Evolutionary conservation across 768 basidiomycete genomes (phyloP), one percentile per base, ranked within the genome.

Genomic region (Punctularia strigosozonata): DNA sequence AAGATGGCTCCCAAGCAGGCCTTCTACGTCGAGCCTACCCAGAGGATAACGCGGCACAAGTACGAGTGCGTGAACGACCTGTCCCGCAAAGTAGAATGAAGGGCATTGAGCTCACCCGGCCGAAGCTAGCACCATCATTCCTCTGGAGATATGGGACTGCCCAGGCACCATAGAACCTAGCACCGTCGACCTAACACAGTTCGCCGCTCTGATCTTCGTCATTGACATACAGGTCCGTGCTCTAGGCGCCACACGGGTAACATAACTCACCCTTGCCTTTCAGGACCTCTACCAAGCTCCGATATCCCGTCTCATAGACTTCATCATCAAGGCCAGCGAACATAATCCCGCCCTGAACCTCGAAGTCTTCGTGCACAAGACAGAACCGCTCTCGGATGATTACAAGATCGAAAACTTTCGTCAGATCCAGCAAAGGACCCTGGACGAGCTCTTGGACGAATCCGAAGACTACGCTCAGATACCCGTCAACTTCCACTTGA

Each of bases 301-400:
- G 8, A 81, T 95, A 43, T 69, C 76, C 31, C 81, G 79, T 46
- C 75, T 92, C 37, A 79, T 87, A 40, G 77, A 87, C 43, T 78
- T 89, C 50, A 80, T 91, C 45, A 67, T 80, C 23, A 74, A 80
- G 5, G 81, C 85, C 3, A 83, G 77, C 52, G 68, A 75, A 31
- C 71, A 77, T 28, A 87, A 86, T 52, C 85, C 80, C 4, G 65
- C 69, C 30, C 74, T 92, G 42, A 75, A 77, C 46, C 69, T 97
- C 20, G 88, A 94, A 53, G 80, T 97, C 23, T 95, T 97, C 49
- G 85, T 92, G 5, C 94, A 97, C 62, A 97, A 98, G 59, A 82
- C 87, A 5, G 94, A 98, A 59, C 84, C 80, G 35, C 63, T 94
- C 31, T 77, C 81, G 41, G 89, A 94, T 47, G 90, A 92, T 45